Base-by-base conservation (phyloP, 225 moss, liverwort and hornwort genomes). In the Ulota crispa region DNA sequence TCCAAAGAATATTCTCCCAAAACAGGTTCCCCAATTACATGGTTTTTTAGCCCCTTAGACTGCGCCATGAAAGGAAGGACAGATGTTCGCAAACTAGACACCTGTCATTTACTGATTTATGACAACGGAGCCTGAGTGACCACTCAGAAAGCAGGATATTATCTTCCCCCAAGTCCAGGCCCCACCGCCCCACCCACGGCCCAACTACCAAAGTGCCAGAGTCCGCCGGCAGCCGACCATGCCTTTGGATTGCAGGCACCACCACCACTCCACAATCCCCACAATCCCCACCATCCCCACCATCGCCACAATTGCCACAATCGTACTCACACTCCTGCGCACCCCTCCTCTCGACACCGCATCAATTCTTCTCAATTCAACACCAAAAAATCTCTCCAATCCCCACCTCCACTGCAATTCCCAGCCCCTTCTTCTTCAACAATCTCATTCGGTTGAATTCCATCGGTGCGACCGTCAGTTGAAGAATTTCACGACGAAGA, bases 141-240 rank as follows among this genome's bases (percentile, higher is more conserved):
- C 36, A 4, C 6, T 65, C 0, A 23, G 45, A 8, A 63, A 31
- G 26, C 63, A 4, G 39, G 68, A 55, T 62, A 26, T 6, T 14
- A 66, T 24, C 54, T 2, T 20, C 0, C 8, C 11, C 14, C 6
- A 6, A 15, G 47, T 16, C 1, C 47, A 4, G 47, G 32, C 31
- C 64, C 31, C 64, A 62, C n/a, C 64, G 13, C 0, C 76, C 77
- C 77, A 64, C n/a, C 24, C 23, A 0, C 36, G 26, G 52, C 12
- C 13, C 45, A 12, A 57, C 57, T 0, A 13, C 52, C 16, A 2
- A 37, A 8, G 50, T 9, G 18, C 5, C 55, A 16, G 47, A 3
- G 7, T 5, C 23, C 47, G 78, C 56, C 41, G 57, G 69, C 79
- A 79, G 59, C 79, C 72, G 79, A 78, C 78, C 78, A 41, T 21